Evolutionary conservation across 805 yeast species (phyloP).

Genomic region (Yarrowia deformans): DNA sequence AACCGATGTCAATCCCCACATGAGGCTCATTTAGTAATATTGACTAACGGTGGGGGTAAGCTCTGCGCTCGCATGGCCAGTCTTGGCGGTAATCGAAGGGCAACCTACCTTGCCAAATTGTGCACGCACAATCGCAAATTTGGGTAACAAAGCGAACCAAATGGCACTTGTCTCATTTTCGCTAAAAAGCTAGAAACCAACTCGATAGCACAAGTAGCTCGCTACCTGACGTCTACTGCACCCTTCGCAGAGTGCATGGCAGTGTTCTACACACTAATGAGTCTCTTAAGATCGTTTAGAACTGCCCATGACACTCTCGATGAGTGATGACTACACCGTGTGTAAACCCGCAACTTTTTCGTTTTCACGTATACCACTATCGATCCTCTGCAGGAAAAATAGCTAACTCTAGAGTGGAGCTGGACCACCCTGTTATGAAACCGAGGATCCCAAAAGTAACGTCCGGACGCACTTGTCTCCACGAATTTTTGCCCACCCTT

Average conservation of each 20-base stretch:
- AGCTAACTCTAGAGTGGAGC: background rate
- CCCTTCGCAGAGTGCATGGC: slow-evolving; percentile 12
- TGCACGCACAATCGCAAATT: background rate
- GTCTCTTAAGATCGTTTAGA: background rate
- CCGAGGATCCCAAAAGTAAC: slow-evolving; percentile 12
- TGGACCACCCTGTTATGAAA: background rate
- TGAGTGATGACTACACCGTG: too few relatives aligned
- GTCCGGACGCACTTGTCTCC: slow-evolving; percentile 24
- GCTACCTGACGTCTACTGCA: slow-evolving; percentile 9
- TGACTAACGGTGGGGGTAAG: slow-evolving; percentile 13
- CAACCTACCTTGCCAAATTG: background rate
- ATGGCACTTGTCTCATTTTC: slow-evolving; percentile 1
- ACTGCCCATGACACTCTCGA: too few relatives aligned
- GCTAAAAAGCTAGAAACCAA: background rate
- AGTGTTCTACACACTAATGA: background rate
- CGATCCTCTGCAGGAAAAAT: background rate
- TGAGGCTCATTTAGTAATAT: slow-evolving; percentile 5
- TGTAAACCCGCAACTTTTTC: too few relatives aligned
- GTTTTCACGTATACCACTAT: background rate
- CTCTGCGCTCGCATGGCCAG: background rate
- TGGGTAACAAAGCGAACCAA: background rate
- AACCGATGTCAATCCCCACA: slow-evolving; percentile 36
- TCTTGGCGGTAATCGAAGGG: slow-evolving; percentile 3
- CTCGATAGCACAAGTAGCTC: background rate
- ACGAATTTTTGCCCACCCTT: slow-evolving; percentile 16